phyloP scores from a whole-genome alignment of 257 asterid genomes.

The Misopates orontium region DNA sequence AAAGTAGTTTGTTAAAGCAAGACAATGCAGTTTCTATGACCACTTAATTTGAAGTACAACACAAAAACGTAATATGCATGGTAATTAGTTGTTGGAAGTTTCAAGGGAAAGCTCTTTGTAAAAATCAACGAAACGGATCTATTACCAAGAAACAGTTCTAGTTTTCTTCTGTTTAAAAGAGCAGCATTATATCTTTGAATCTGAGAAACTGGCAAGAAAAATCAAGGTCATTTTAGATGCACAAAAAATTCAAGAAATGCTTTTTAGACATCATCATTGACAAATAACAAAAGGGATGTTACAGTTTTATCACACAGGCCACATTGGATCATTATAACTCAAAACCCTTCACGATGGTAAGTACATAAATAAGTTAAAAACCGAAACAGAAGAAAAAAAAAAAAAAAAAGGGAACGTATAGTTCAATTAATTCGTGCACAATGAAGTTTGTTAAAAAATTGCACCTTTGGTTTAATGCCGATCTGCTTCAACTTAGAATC shows the following conservation, averaged over 20 bases:
- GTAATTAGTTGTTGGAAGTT: constrained; percentile 29
- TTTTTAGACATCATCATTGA: not conserved
- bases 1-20: constrained; percentile 21
- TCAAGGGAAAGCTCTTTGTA: constrained; percentile 38
- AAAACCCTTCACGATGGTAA: constrained; percentile 2
- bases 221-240: not conserved
- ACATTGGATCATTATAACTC: not conserved
- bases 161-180: too few relatives aligned
- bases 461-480: constrained; percentile 20
- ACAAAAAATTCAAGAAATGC: not conserved
- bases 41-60: constrained; percentile 15
- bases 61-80: not conserved
- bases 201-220: too few relatives aligned
- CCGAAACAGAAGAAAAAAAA: not conserved
- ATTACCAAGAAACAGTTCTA: constrained; percentile 28
- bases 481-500: too few relatives aligned
- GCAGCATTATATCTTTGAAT: too few relatives aligned
- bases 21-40: constrained; percentile 24
- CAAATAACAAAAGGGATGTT: not conserved
- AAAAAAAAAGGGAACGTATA: too few relatives aligned
- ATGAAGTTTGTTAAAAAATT: too few relatives aligned
- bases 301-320: not conserved
- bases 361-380: constrained; percentile 3
- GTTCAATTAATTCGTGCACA: too few relatives aligned
- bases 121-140: constrained; percentile 29